Evolutionary conservation across 192 early-diverging fungal species (phyloP).

Genomic region (Pilaira anomala): DNA sequence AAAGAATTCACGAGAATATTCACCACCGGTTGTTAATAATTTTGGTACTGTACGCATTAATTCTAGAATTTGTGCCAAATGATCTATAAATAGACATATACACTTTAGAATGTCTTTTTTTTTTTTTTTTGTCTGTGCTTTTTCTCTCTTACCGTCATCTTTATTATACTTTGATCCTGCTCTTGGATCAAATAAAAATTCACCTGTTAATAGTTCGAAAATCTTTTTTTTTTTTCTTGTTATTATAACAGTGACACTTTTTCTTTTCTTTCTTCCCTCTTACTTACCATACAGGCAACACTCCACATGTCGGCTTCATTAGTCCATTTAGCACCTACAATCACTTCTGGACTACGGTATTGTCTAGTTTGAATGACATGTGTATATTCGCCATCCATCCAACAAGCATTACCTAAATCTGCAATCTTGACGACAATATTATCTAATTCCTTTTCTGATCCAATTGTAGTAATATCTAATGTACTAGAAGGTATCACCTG

Average conservation of each 20-base stretch:
- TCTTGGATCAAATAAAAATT: constrained; percentile 94
- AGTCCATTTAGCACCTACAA: constrained; percentile 85
- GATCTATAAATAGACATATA: constrained; percentile 54
- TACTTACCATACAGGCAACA: constrained; percentile 75
- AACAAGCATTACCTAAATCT: constrained; percentile 95
- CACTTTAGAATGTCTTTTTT: too few species aligned
- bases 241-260: not conserved
- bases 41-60: constrained; percentile 81
- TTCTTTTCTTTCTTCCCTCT: not conserved
- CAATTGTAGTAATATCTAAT: constrained; percentile 1
- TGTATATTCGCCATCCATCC: constrained; percentile 90
- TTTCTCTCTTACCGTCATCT: constrained; percentile 70
- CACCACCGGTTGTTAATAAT: constrained; percentile 72
- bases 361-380: constrained; percentile 96
- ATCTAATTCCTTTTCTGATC: constrained; percentile 14
- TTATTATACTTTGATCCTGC: constrained; percentile 80
- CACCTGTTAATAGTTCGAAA: constrained; percentile 90
- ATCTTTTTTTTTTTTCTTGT: constrained; percentile 25
- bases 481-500: constrained; percentile 2
- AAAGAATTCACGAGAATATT: constrained; percentile 82
- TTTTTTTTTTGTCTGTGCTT: not conserved
- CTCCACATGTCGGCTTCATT: constrained; percentile 88
- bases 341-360: constrained; percentile 93
- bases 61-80: constrained; percentile 93
- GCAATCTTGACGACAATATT: constrained; percentile 83